Evolutionary conservation across 108 stramenopile genomes (phyloP).

Genomic region (Skeletonema grethae): DNA sequence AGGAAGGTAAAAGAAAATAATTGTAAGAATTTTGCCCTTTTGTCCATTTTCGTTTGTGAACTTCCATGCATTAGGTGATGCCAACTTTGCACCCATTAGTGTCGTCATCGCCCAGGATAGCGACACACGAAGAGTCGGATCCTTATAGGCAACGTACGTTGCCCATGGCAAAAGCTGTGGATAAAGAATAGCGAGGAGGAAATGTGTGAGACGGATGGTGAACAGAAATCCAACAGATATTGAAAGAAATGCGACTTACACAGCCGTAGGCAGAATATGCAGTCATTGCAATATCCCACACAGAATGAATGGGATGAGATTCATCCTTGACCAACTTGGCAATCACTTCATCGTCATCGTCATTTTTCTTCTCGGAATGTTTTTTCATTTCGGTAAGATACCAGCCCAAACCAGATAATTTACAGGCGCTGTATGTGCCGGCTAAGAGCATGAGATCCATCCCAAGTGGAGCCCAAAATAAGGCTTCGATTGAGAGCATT

Average conservation of each 20-base stretch:
- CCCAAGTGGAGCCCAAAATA: slow-evolving; percentile 25
- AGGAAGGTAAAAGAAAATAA: slow-evolving; percentile 17
- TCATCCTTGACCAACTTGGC: slow-evolving; percentile 2
- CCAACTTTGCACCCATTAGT: slow-evolving; percentile 14
- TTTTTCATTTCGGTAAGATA: slow-evolving; percentile 4
- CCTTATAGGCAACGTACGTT: slow-evolving; percentile 20
- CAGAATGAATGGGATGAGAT: slow-evolving; percentile 24
- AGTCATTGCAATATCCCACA: slow-evolving; percentile 33
- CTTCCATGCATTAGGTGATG: background rate
- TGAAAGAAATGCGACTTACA: background rate
- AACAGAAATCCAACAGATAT: no score
- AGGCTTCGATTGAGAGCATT: slow-evolving; percentile 9
- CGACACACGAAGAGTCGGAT: slow-evolving; percentile 14
- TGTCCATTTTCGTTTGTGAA: background rate
- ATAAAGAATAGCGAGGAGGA: no score
- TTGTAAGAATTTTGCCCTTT: slow-evolving; percentile 12
- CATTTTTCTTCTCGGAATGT: slow-evolving; percentile 17
- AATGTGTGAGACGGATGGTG: no score
- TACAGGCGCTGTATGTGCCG: slow-evolving; percentile 13
- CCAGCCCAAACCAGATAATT: slow-evolving; percentile 15
- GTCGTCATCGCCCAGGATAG: slow-evolving; percentile 22
- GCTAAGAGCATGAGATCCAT: slow-evolving; percentile 23
- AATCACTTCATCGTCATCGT: slow-evolving; percentile 4
- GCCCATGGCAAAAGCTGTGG: slow-evolving; percentile 20
- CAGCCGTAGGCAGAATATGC: slow-evolving; percentile 30